Evolutionary conservation across 768 basidiomycete species (phyloP).

Genomic region (Trametes cingulata): DNA sequence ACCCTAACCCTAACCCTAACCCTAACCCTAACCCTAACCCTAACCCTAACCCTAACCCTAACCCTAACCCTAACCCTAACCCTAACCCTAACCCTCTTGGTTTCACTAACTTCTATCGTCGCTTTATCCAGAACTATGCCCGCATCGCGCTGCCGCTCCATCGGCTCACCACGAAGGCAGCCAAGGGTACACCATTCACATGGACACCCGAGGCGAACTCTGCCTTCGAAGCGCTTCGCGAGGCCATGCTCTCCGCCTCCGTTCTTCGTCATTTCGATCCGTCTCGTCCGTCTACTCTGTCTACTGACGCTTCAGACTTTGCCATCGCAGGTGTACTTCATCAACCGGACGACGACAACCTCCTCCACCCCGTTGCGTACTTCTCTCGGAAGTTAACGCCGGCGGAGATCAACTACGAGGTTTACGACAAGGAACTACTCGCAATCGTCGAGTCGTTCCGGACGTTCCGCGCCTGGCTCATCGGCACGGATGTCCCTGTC

Average conservation of each 20-base stretch:
- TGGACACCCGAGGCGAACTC: slow-evolving; percentile 17
- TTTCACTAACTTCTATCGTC: slow-evolving; percentile 27
- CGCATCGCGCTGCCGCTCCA: slow-evolving; percentile 22
- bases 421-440: slow-evolving; percentile 49
- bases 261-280: slow-evolving; percentile 27
- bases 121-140: slow-evolving; percentile 38
- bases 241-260: slow-evolving; percentile 21
- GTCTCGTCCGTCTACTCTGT: slow-evolving; percentile 17
- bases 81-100: too few relatives aligned
- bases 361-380: slow-evolving; percentile 42
- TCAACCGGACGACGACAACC: slow-evolving; percentile 13
- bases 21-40: too few relatives aligned
- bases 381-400: slow-evolving; percentile 33
- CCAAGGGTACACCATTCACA: slow-evolving; percentile 13
- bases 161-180: slow-evolving; percentile 30
- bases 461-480: slow-evolving; percentile 33
- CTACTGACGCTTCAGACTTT: slow-evolving; percentile 28
- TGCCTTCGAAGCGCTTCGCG: slow-evolving; percentile 35
- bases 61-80: too few relatives aligned
- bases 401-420: slow-evolving; percentile 41
- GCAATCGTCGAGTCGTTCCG: slow-evolving; percentile 45
- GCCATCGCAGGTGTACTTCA: slow-evolving; percentile 21
- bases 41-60: too few relatives aligned
- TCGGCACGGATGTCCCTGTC: slow-evolving; percentile 23
- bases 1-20: too few relatives aligned